phyloP scores from a whole-genome alignment of 257 asterid genomes.

The Ligustrum vulgare region DNA sequence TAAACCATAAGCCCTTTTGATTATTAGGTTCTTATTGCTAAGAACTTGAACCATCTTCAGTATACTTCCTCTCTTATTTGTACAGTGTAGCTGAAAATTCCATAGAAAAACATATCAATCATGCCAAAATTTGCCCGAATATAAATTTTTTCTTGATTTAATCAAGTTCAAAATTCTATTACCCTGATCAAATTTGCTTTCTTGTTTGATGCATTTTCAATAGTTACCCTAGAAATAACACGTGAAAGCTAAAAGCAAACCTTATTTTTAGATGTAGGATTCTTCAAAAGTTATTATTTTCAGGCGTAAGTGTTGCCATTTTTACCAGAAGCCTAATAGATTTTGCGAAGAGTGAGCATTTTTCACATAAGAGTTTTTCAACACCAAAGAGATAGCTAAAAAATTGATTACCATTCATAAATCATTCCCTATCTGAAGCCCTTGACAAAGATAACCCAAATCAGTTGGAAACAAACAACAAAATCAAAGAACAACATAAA shows the following conservation, averaged over 20 bases:
- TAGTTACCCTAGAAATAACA: conserved; percentile 39
- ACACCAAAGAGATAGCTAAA: too few species aligned
- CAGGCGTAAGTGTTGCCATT: neutral
- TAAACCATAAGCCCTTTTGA: conserved; percentile 92
- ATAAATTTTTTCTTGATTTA: neutral
- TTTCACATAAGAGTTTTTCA: too few species aligned
- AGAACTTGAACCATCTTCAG: conserved; percentile 89
- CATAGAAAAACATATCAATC: neutral
- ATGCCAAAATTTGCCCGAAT: neutral
- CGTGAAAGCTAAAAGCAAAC: neutral
- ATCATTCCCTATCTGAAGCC: too few species aligned
- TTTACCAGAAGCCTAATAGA: too few species aligned
- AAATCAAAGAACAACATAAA: too few species aligned
- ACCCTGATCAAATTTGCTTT: conserved; percentile 54
- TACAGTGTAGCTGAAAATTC: conserved; percentile 73
- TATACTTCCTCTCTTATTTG: conserved; percentile 81
- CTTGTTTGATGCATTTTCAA: conserved; percentile 51
- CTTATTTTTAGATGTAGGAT: neutral
- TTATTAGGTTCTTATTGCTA: conserved; percentile 70
- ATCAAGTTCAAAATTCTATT: neutral
- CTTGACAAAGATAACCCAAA: too few species aligned
- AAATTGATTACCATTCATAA: too few species aligned
- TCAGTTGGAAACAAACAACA: too few species aligned
- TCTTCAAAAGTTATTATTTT: neutral
- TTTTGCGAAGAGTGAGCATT: too few species aligned